A percentile compares a stretch with the other conserved stretches of the same genome.
Evolutionary conservation across 169 alveolate species (phyloP).

Genomic region (Eimeria tenella): DNA sequence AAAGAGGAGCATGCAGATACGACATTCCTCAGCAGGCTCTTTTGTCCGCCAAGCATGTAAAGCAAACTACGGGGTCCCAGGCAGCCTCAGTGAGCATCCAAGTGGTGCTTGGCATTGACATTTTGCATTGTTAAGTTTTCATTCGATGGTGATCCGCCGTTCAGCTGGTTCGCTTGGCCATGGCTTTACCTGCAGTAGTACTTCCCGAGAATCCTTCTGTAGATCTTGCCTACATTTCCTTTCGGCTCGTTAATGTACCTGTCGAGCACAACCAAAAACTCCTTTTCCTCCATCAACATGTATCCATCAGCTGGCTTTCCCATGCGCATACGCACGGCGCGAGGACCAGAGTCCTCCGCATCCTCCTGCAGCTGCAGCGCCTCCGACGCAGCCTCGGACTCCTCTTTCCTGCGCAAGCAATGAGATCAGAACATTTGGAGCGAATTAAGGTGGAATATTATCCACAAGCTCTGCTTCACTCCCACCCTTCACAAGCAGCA

Average conservation of each 20-base stretch:
- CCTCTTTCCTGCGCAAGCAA: background rate
- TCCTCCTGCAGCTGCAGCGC: background rate
- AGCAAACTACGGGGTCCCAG: too few species aligned
- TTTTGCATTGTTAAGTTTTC: too few species aligned
- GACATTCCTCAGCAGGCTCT: conserved; percentile 18
- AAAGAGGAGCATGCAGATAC: background rate
- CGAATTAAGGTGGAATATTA: too few species aligned
- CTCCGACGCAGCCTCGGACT: background rate
- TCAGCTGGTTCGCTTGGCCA: too few species aligned
- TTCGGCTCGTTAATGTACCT: conserved; percentile 72
- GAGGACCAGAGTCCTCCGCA: background rate
- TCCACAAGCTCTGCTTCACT: too few species aligned
- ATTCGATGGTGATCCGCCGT: too few species aligned
- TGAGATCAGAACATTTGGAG: too few species aligned
- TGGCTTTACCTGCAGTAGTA: conserved; percentile 75
- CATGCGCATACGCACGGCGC: conserved; percentile 24
- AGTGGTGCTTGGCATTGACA: too few species aligned
- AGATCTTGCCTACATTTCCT: conserved; percentile 82
- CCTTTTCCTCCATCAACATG: conserved; percentile 10
- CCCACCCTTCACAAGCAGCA: too few species aligned
- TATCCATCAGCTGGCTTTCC: conserved; percentile 3
- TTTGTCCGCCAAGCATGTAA: background rate
- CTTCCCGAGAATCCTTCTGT: conserved; percentile 72
- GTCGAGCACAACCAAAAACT: conserved; percentile 13
- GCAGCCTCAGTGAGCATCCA: too few species aligned